Evolutionary conservation across 2,329 filamentous ascomycete genomes (phyloP), one percentile per base, ranked within the genome.

Genomic region (Alternaria arborescens): DNA sequence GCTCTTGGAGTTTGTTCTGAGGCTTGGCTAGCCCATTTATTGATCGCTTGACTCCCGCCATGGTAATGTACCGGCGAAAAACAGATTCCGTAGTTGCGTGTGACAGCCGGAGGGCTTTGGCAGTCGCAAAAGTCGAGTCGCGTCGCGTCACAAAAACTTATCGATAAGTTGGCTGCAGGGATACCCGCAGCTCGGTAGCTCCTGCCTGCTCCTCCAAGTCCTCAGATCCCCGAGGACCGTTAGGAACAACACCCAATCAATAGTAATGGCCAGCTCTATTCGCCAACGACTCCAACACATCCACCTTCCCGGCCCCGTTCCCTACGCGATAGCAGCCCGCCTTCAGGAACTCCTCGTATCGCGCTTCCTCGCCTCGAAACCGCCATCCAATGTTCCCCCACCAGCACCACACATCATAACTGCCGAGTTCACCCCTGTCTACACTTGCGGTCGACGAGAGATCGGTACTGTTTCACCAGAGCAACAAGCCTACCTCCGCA

Each of bases 391-490:
- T 47, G 67, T 77, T 1, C 65, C 80, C 5, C 78, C 85, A 11
- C 90, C 90, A 1, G 78, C 85, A 8, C 90, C 90, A 1, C 81
- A 83, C 32, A 84, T 98, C 66, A 84, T 98, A 64, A 93, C 92
- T 65, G 95, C 97, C 79, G 89, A 92, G 55, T 91, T 93, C 48
- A 81, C 85, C 34, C 93, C 94, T 1, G 92, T 93, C 47, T 97
- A 95, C 80, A 97, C 94, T 14, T 91, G 94, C 66, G 95, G 95
- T 55, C 90, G 94, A 6, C 91, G 95, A 32, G 93, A 97, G 72
- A 71, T 82, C 75, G 70, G 78, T 65, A 77, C 80, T 3, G 78
- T 91, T 3, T 80, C 82, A 1, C 52, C 71, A 0, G 67, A 71
- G 1, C 85, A 89, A 67, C 77, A 81, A 2, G 73, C 58, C 28